Evolutionary conservation across 73 alveolate species (phyloP).

Genomic region (Paramecium tetraurelia): DNA sequence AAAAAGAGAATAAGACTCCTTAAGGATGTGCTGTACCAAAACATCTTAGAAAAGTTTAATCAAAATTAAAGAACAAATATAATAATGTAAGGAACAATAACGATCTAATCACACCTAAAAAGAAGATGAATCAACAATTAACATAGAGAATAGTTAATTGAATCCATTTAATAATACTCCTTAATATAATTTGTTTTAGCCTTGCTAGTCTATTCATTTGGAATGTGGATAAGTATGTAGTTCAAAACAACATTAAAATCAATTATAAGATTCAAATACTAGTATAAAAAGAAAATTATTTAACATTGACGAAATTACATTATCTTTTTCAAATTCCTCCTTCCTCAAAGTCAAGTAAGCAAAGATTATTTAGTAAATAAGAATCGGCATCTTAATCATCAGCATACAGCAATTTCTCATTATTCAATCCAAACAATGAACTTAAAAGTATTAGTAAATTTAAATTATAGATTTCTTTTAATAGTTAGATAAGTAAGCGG

Average conservation of each 20-base stretch:
- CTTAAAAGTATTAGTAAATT: background rate
- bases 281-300: background rate
- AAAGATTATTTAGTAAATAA: background rate
- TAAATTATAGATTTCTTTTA: background rate
- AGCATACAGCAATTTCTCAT: background rate
- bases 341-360: background rate
- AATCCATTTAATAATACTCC: background rate
- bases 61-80: background rate
- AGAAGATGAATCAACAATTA: background rate
- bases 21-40: background rate
- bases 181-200: background rate
- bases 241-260: background rate
- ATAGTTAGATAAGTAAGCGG: background rate
- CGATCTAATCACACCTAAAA: background rate
- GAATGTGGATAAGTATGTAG: background rate
- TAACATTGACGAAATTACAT: background rate
- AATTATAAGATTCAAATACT: too few species aligned
- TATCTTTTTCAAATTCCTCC: background rate
- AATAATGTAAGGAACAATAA: background rate
- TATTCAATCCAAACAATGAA: background rate
- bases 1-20: background rate
- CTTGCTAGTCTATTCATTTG: background rate
- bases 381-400: background rate
- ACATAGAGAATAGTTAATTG: background rate
- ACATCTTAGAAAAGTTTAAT: background rate